Evolutionary conservation across 768 basidiomycete genomes (phyloP).

Genomic region (Lactarius indigo): DNA sequence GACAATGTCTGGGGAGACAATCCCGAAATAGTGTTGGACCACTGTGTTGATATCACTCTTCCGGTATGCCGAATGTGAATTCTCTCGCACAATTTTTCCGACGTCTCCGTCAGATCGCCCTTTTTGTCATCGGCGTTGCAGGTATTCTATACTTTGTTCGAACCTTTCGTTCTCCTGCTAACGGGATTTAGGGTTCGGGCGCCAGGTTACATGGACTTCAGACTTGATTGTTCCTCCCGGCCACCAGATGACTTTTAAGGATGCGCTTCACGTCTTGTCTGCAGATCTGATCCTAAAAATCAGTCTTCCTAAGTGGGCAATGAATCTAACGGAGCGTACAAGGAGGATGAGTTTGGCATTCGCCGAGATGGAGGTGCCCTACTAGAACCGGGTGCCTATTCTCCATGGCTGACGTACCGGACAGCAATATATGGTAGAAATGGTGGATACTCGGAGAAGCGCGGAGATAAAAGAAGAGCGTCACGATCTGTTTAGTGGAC

Average conservation of each 20-base stretch:
- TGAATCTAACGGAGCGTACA: slow-evolving; percentile 36
- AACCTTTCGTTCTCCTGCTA: background rate
- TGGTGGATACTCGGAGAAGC: slow-evolving; percentile 27
- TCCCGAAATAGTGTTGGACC: slow-evolving; percentile 40
- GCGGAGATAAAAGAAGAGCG: slow-evolving; percentile 24
- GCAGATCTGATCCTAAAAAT: slow-evolving; percentile 38
- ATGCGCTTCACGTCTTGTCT: slow-evolving; percentile 45
- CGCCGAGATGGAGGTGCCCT: slow-evolving; percentile 41
- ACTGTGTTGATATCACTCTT: slow-evolving; percentile 50
- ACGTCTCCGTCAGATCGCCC: slow-evolving; percentile 42
- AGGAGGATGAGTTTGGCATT: slow-evolving; percentile 38
- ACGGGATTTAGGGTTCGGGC: slow-evolving; percentile 41
- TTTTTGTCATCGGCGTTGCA: slow-evolving; percentile 54
- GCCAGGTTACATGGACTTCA: slow-evolving; percentile 47
- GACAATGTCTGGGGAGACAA: slow-evolving; percentile 46
- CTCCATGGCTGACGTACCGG: background rate
- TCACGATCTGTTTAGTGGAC: slow-evolving; percentile 30
- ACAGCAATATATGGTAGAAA: slow-evolving; percentile 31
- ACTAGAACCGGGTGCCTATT: no score
- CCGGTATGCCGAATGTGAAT: slow-evolving; percentile 37
- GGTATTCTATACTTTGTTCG: slow-evolving; percentile 24
- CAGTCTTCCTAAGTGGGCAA: slow-evolving; percentile 38
- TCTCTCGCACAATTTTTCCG: background rate
- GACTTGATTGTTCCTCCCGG: slow-evolving; percentile 39
- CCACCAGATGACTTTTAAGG: slow-evolving; percentile 47